Evolutionary conservation across 2,329 filamentous ascomycete species (phyloP), one percentile per base, ranked within the genome.

Genomic region (Sporothrix pallida): DNA sequence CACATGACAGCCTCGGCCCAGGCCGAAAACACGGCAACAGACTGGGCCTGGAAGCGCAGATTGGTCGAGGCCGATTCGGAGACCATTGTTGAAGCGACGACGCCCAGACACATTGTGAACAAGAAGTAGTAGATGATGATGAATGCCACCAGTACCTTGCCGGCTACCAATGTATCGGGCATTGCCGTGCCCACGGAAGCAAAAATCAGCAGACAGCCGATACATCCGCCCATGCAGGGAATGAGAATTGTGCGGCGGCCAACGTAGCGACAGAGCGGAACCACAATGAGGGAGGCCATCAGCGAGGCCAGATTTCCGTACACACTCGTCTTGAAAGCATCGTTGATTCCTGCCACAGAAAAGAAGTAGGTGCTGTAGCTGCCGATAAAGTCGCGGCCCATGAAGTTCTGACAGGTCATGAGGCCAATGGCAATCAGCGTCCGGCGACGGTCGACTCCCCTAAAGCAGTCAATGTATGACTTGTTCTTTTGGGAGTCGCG

Each of bases 51-150:
- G 48, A 52, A 52, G 8, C 48, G 48, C 3, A 52, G 48, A 8
- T 52, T 52, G 48, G 48, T 52, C 10, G 48, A 52, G 48, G 48
- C 48, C 5, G 48, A 52, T 3, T 52, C 48, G 15, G 48, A 52
- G 48, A 52, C 48, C 48, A 52, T 52, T 10, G 48, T 52, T 5
- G 48, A 52, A 13, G 48, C 48, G 8, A 52, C 48, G 48, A 52
- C 48, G 48, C 48, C 48, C 10, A 52, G 48, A 8, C 48, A 52
- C 12, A 52, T 52, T 3, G 48, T 52, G 8, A 52, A 52, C 48
- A 52, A 52, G 48, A 52, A 52, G 13, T 52, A 52, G 48, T 52
- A 52, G 48, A 52, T 52, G 48, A 52, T 52, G 48, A 52, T 52
- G 48, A 7, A 52, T 6, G 48, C 48, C 10, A 52, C 48, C 13